A percentile compares a stretch with the other conserved stretches of the same genome.
These are phyloP conservation scores for Diutina rugosa DNA, from an alignment of 1,139 yeast genomes.

Conservation along the genomic window DNA sequence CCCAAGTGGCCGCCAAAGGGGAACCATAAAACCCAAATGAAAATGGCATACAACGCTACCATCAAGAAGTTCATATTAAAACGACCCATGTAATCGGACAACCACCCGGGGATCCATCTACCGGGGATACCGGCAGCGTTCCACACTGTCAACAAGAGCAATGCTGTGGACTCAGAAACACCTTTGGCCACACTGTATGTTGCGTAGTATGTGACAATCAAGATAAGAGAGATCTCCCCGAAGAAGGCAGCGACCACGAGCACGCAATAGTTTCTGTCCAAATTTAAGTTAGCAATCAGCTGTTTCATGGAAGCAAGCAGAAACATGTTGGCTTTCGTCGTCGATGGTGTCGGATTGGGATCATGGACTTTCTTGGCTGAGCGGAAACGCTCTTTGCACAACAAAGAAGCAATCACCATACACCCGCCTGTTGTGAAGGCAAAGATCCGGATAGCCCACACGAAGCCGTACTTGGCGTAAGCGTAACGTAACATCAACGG, in stretches of 20 bases:
- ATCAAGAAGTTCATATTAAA: conserved; percentile 39
- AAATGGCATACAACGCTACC: conserved; percentile 25
- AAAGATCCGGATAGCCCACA: conserved; percentile 45
- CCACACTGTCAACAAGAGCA: conserved; percentile 38
- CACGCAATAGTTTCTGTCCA: not conserved
- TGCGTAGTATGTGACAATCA: conserved; percentile 40
- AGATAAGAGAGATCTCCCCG: conserved; percentile 42
- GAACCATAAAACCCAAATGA: conserved; percentile 34
- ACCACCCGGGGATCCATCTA: conserved; percentile 41
- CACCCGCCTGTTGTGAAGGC: conserved; percentile 11
- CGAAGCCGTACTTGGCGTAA: conserved; percentile 39
- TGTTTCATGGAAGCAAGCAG: not conserved
- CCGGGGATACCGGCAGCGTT: conserved; percentile 53
- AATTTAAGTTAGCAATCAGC: not conserved
- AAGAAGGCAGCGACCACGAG: conserved; percentile 24
- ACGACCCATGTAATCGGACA: conserved; percentile 42
- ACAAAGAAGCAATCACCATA: conserved; percentile 21
- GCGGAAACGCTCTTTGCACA: conserved; percentile 36
- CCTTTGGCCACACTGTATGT: conserved; percentile 45
- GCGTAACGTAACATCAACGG: conserved; percentile 45
- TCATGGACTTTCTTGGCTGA: conserved; percentile 1
- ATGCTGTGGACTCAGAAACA: conserved; percentile 34
- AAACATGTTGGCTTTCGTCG: not conserved
- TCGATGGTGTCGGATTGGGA: not conserved
- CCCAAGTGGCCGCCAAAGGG: conserved; percentile 34